Conservation (phyloP, 352 stramenopile genomes). For the Globisporangium yorkense region DNA sequence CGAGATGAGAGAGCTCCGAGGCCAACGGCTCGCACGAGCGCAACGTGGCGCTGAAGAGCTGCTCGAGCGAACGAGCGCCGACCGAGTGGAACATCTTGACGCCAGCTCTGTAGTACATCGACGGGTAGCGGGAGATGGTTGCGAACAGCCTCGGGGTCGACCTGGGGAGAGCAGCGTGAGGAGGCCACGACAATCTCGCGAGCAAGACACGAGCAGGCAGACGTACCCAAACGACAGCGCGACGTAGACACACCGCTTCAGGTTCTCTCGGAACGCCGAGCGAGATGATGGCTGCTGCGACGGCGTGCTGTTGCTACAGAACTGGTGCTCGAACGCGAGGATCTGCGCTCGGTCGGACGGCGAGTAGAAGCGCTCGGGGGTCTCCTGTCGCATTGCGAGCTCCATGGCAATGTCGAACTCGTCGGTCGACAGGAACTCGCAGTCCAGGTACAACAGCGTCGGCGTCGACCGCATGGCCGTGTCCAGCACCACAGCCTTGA, state of each 20-base stretch:
- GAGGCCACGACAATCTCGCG: no score
- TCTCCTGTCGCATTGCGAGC: conserved; percentile 33
- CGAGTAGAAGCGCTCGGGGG: conserved; percentile 39
- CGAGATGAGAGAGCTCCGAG: conserved; percentile 5
- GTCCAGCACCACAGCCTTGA: conserved; percentile 46
- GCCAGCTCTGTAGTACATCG: conserved; percentile 38
- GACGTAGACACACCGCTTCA: conserved; percentile 48
- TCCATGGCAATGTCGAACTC: conserved; percentile 36
- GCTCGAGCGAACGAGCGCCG: conserved; percentile 18
- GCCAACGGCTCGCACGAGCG: conserved; percentile 2
- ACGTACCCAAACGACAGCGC: conserved; percentile 37
- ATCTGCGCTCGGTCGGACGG: conserved; percentile 45
- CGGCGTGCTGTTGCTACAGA: neutral
- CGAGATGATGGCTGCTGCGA: neutral
- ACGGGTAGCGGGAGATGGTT: conserved; percentile 28
- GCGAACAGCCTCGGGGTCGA: conserved; percentile 25
- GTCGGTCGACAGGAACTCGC: conserved; percentile 32
- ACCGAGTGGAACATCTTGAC: conserved; percentile 30
- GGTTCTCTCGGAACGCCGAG: conserved; percentile 45
- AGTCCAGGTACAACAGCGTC: conserved; percentile 50
- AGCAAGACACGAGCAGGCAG: neutral
- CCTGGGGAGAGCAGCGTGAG: conserved; percentile 9
- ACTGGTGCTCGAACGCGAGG: conserved; percentile 34
- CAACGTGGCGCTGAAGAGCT: conserved; percentile 15
- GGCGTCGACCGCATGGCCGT: conserved; percentile 40